phyloP scores from a whole-genome alignment of 345 rosid genomes.

The Lumnitzera racemosa region DNA sequence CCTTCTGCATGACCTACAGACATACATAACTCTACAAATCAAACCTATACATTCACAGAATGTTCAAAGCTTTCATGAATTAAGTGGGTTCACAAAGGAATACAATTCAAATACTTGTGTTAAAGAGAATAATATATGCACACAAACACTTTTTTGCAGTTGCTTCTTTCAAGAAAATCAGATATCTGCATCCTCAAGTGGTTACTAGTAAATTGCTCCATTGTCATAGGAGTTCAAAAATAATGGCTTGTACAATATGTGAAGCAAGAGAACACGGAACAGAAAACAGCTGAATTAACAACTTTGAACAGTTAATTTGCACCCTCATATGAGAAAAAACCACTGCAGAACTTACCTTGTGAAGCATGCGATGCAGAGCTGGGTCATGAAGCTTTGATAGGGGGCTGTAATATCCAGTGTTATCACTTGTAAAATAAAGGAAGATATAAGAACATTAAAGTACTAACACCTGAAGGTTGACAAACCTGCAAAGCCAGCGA shows the following conservation, averaged over 20 bases:
- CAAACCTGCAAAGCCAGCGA: conserved; percentile 93
- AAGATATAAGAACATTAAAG: conserved; percentile 1
- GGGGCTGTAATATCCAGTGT: conserved; percentile 50
- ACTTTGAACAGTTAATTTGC: neutral
- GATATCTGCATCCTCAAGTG: no score
- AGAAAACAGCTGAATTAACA: conserved; percentile 5
- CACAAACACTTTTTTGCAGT: no score
- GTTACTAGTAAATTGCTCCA: no score
- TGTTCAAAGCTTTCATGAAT: no score
- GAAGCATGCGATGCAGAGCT: conserved; percentile 82
- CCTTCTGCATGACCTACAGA: conserved; percentile 86
- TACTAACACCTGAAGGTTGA: neutral
- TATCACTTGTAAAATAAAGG: conserved; percentile 14
- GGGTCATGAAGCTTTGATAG: conserved; percentile 95
- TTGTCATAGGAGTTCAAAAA: no score
- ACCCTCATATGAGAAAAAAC: neutral
- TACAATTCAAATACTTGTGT: neutral
- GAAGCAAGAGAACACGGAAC: no score
- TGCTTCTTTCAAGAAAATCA: no score
- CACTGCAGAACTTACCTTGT: conserved; percentile 49
- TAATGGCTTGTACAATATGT: no score
- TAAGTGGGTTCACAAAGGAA: no score
- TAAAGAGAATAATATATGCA: neutral
- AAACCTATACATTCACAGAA: no score
- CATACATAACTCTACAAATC: no score